Conservation (phyloP, 768 basidiomycete species). For the Pholiota molesta region DNA sequence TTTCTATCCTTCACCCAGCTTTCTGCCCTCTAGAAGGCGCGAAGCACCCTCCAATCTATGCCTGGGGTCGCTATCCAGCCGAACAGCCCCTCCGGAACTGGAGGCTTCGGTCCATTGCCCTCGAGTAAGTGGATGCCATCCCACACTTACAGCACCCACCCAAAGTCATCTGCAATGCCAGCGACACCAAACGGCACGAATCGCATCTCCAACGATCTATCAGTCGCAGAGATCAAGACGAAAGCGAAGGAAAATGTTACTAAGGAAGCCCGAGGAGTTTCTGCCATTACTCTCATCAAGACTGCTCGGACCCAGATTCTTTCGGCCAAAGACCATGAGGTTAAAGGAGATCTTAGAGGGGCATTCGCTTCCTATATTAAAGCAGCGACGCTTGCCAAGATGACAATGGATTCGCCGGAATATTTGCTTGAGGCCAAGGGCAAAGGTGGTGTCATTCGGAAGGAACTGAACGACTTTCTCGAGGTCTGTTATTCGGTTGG, state of each 20-base stretch:
- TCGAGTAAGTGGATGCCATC: constrained; percentile 31
- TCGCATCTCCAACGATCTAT: constrained; percentile 36
- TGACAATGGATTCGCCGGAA: constrained; percentile 63
- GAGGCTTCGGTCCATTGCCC: constrained; percentile 31
- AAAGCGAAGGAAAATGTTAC: constrained; percentile 49
- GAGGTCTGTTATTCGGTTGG: constrained; percentile 47
- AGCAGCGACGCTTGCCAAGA: constrained; percentile 59
- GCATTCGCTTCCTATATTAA: constrained; percentile 64
- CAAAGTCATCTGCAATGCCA: constrained; percentile 22
- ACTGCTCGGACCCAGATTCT: constrained; percentile 61
- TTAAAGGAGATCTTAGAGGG: constrained; percentile 58
- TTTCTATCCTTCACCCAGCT: neutral
- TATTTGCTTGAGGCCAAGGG: constrained; percentile 53
- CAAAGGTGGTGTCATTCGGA: constrained; percentile 54
- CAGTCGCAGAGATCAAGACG: constrained; percentile 45
- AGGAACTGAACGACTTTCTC: constrained; percentile 67
- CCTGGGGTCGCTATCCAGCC: constrained; percentile 31
- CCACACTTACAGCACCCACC: constrained; percentile 18
- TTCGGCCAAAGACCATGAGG: constrained; percentile 54
- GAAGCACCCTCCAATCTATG: constrained; percentile 22
- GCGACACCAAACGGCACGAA: constrained; percentile 26
- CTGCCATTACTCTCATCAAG: constrained; percentile 62
- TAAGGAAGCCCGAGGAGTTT: constrained; percentile 58
- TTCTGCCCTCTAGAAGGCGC: constrained; percentile 7
- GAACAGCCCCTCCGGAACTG: constrained; percentile 21